These are phyloP conservation scores for Selaginella moellendorffii DNA, from an alignment of 75 land plant genomes.

Conservation along the genomic window DNA sequence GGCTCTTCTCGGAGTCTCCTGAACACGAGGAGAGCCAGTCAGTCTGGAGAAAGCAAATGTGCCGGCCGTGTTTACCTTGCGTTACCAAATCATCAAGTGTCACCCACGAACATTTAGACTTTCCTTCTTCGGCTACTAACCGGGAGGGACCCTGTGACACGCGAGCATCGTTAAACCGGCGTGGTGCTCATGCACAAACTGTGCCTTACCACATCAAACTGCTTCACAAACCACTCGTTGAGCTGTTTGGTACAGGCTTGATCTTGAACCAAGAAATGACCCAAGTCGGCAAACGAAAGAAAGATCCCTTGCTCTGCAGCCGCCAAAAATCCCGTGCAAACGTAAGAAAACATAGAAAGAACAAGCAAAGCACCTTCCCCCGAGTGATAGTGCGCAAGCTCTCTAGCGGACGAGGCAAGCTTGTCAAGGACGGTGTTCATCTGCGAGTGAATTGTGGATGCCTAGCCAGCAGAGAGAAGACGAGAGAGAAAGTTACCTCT, in stretches of 20 bases:
- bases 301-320: constrained; percentile 73
- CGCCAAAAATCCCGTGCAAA: background rate
- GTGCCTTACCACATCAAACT: constrained; percentile 69
- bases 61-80: background rate
- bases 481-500: too few species aligned
- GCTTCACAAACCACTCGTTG: constrained; percentile 85
- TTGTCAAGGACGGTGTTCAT: constrained; percentile 89
- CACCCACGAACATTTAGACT: constrained; percentile 91
- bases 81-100: constrained; percentile 83
- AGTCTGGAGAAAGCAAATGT: too few species aligned
- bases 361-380: constrained; percentile 49
- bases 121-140: constrained; percentile 94
- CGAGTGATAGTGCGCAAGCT: constrained; percentile 84
- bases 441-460: too few species aligned
- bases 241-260: constrained; percentile 61
- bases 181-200: background rate
- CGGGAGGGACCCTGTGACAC: constrained; percentile 68
- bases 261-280: constrained; percentile 65
- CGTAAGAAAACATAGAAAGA: background rate
- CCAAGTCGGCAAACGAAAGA: constrained; percentile 79
- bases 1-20: constrained; percentile 72
- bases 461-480: too few species aligned
- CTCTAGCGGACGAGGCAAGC: constrained; percentile 79
- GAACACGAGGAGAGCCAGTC: too few species aligned
- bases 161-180: too few species aligned